Evolutionary conservation across 768 basidiomycete genomes (phyloP), one percentile per base, ranked within the genome.

Genomic region (Naganishia vishniacii): DNA sequence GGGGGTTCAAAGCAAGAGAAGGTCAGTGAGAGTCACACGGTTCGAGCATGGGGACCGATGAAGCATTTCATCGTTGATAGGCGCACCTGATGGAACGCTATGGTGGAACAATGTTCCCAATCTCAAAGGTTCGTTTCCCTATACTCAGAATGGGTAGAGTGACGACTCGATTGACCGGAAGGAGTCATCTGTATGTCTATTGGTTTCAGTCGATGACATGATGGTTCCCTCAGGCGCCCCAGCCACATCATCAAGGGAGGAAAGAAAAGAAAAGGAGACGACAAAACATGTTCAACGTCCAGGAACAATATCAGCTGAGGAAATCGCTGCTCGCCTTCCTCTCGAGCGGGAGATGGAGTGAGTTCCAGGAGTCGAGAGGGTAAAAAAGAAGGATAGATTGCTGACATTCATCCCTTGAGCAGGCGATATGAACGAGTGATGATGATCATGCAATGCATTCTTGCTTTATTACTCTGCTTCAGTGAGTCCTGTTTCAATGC

Each of bases 41-140:
- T n/a, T n/a, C n/a, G n/a, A n/a, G n/a, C n/a, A n/a, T n/a, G n/a
- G n/a, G n/a, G n/a, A n/a, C n/a, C n/a, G n/a, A n/a, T n/a, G n/a
- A n/a, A n/a, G n/a, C n/a, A n/a, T n/a, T n/a, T n/a, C n/a, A 16
- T 25, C 13, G 5, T 20, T 20, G n/a, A 48, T 25, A 48, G 61
- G 51, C 3, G 29, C 65, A 25, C 66, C 72, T 0, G 74, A 73
- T 15, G 74, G 73, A 9, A 73, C 76, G 7, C 44, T 77, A 47
- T 77, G 76, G 76, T 77, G 74, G 74, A 72, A 77, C 51, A 77
- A 77, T 60, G 65, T 75, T 13, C 18, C 45, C 29, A 61, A 67
- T 28, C 71, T 75, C 4, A 72, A 77, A 34, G 70, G 75, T 75
- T 23, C 58, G 75, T 62, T 11, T 1, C 23, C 5, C 18, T 31